Conservation (phyloP, 2,329 filamentous ascomycete species). For the Nigrospora sphaerica region DNA sequence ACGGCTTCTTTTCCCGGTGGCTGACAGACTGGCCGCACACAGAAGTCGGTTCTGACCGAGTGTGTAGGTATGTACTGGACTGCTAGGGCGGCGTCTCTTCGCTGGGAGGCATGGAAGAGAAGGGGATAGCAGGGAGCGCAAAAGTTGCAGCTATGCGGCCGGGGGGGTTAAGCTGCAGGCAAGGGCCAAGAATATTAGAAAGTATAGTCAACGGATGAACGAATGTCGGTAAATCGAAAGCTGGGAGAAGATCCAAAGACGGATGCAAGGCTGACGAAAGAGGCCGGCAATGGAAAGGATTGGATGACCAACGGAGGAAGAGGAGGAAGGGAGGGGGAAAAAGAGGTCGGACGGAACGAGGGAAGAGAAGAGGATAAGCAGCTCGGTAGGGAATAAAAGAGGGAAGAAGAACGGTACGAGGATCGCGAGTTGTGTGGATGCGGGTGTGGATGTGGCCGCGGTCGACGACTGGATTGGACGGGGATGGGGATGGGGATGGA, state of each 20-base stretch:
- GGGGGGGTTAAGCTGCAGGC: neutral
- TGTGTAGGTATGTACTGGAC: too few relatives aligned
- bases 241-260: conserved; percentile 7
- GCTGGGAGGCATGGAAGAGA: too few relatives aligned
- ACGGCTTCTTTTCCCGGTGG: neutral
- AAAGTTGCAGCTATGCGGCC: neutral
- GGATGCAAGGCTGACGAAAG: conserved; percentile 4
- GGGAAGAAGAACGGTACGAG: neutral
- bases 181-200: conserved; percentile 2
- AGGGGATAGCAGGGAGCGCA: too few relatives aligned
- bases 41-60: neutral
- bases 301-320: conserved; percentile 3
- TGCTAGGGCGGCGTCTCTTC: too few relatives aligned
- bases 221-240: conserved; percentile 2
- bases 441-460: neutral
- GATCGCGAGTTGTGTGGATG: neutral
- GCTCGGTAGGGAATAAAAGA: neutral
- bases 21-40: neutral
- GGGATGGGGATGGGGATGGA: neutral
- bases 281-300: conserved; percentile 5
- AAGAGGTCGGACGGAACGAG: neutral
- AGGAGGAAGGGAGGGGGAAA: conserved; percentile 1
- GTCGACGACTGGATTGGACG: neutral
- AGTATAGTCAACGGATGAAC: conserved; percentile 1
- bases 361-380: conserved; percentile 1